Evolutionary conservation across 805 yeast species (phyloP).

Genomic region (Yarrowia keelungensis): DNA sequence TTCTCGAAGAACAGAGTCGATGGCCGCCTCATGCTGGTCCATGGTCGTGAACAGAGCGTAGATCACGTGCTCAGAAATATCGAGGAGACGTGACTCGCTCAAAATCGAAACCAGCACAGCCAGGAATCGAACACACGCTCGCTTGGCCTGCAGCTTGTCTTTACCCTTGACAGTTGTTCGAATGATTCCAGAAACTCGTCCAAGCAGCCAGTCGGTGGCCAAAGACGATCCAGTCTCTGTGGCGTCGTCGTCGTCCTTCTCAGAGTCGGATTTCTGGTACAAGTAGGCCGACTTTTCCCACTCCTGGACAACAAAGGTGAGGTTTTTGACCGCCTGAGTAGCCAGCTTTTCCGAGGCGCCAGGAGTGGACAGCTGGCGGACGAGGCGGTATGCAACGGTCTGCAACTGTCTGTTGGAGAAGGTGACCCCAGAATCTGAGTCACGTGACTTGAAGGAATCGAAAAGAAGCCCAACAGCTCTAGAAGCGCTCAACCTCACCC

Average conservation of each 20-base stretch:
- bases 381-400: constrained; percentile 62
- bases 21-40: constrained; percentile 42
- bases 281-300: constrained; percentile 62
- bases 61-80: constrained; percentile 59
- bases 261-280: constrained; percentile 27
- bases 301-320: constrained; percentile 63
- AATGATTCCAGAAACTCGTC: constrained; percentile 66
- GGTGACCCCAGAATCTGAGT: constrained; percentile 41
- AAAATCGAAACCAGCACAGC: constrained; percentile 69
- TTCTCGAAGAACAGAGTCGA: constrained; percentile 55
- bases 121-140: constrained; percentile 69
- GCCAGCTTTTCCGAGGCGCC: constrained; percentile 68
- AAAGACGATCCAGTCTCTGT: constrained; percentile 40
- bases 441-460: constrained; percentile 47
- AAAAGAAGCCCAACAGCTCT: constrained; percentile 65
- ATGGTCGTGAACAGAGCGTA: constrained; percentile 57
- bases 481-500: constrained; percentile 79
- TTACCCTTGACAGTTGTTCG: constrained; percentile 68
- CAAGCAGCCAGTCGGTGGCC: constrained; percentile 63
- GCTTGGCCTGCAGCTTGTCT: constrained; percentile 65
- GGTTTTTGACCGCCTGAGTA: constrained; percentile 67
- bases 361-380: constrained; percentile 87
- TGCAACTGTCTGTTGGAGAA: constrained; percentile 62
- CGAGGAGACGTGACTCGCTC: constrained; percentile 50
- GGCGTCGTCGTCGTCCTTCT: constrained; percentile 43